Conservation (phyloP, 2,329 filamentous ascomycete species). For the Pseudocercospora crystallina region DNA sequence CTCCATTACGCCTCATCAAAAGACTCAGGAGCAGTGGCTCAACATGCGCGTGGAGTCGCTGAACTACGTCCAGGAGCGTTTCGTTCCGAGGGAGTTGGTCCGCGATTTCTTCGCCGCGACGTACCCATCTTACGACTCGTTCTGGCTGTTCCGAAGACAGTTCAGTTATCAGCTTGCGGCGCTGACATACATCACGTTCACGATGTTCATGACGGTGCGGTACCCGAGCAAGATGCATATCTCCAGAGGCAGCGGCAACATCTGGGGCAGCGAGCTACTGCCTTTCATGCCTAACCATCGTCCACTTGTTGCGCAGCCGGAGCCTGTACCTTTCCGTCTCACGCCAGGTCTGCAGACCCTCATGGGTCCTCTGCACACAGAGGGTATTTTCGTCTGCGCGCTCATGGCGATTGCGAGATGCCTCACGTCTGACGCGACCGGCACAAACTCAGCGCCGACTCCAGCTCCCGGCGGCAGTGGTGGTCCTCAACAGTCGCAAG, state of each 20-base stretch:
- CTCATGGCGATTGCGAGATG: conserved; percentile 96
- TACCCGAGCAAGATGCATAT: conserved; percentile 96
- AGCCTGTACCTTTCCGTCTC: conserved; percentile 94
- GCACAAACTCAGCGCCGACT: conserved; percentile 24
- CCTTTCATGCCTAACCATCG: conserved; percentile 81
- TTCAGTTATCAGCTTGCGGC: conserved; percentile 95
- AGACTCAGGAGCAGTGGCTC: conserved; percentile 56
- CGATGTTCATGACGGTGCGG: conserved; percentile 94
- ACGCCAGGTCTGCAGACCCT: conserved; percentile 94
- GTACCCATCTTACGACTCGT: conserved; percentile 87
- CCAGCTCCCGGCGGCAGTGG: conserved; percentile 15
- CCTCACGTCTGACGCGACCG: conserved; percentile 70
- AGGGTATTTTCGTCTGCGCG: conserved; percentile 92
- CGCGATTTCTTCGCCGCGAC: conserved; percentile 86
- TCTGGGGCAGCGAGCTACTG: conserved; percentile 95
- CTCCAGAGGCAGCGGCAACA: conserved; percentile 79
- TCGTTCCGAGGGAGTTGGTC: conserved; percentile 78
- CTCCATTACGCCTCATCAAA: conserved; percentile 57
- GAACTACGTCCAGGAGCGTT: conserved; percentile 88
- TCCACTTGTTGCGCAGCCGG: conserved; percentile 90
- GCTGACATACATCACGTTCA: conserved; percentile 97
- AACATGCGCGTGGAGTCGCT: conserved; percentile 73
- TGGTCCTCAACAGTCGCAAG: conserved; percentile 42
- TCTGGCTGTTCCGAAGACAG: conserved; percentile 97
- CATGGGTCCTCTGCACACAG: conserved; percentile 92